Evolutionary conservation across 768 basidiomycete genomes (phyloP), one percentile per base, ranked within the genome.

Genomic region (Phlebiopsis flavidoalba): DNA sequence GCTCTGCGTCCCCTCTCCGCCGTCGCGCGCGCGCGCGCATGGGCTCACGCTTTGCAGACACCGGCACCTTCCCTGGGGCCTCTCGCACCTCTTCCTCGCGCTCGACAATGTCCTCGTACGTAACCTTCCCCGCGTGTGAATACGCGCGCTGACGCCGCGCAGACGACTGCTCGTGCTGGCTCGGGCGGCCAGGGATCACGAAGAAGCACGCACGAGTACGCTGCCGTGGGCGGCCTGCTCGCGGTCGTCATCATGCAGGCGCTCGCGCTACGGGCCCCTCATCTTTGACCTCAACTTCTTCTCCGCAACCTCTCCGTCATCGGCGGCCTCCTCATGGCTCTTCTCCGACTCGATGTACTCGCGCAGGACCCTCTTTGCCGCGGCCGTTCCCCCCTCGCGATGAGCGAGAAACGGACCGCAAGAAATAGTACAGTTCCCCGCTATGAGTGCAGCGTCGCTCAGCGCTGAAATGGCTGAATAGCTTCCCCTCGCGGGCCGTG

Each of bases 201-300:
- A 95, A 94, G 74, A 85, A 86, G 57, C 84, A 89, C 76, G 26
- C 84, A 89, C 77, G 89, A 93, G 0, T 94, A 96, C 78, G 88
- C 85, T 71, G 89, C 95, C 14, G 91, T 96, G 64, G 86, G 86
- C 50, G 95, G 94, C 66, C 89, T 99, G 50, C 82, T 98, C 57
- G 80, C 79, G 53, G 97, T 98, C 53, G 95, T 99, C 59, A 76
- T 98, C 67, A 85, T 95, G 49, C 97, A 99, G 76, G 96, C 96
- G 49, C 91, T 99, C 67, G 97, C n/a, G 97, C 66, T 99, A 99
- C 70, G 97, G 97, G n/a, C n/a, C n/a, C 36, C 91, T 99, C 73
- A 96, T 99, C 70, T 99, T 99, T 75, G 97, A 98, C 81, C 83
- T 98, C 73, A 98, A 92, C 78, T 99, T 99, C 84, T 99, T 99